Evolutionary conservation across 352 stramenopile species (phyloP).

Genomic region (Globisporangium cederbergense): DNA sequence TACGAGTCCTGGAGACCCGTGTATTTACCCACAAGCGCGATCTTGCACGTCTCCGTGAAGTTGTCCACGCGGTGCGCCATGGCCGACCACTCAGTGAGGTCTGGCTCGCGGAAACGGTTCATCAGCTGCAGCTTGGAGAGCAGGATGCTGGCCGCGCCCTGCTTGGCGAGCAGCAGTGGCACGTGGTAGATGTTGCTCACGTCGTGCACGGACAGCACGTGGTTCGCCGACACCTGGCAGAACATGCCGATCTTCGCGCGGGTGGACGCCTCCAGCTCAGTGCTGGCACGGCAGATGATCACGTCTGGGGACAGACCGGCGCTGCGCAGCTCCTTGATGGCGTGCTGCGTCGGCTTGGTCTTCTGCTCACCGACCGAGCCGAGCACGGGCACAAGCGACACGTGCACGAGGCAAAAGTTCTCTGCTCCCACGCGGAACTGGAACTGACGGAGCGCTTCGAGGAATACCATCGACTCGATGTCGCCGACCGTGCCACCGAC

Average conservation of each 20-base stretch:
- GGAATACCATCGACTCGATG: constrained; percentile 99
- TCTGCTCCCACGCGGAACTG: constrained; percentile 97
- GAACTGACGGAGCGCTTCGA: constrained; percentile 99
- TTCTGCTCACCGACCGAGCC: constrained; percentile 99
- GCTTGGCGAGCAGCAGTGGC: constrained; percentile 94
- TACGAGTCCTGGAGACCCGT: constrained; percentile 99
- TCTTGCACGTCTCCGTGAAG: constrained; percentile 91
- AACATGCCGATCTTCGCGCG: constrained; percentile 98
- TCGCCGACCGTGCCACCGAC: constrained; percentile 99
- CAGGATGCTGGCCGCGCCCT: constrained; percentile 93
- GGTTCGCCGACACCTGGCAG: constrained; percentile 94
- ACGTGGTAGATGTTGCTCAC: constrained; percentile 99
- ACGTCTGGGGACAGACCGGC: constrained; percentile 96
- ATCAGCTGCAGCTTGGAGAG: constrained; percentile 92
- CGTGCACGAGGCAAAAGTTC: constrained; percentile 99
- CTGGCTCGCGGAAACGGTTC: constrained; percentile 73
- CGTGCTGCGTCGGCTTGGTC: constrained; percentile 99
- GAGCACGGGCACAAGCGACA: constrained; percentile 98
- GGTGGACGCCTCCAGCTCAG: constrained; percentile 91
- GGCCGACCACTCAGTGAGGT: constrained; percentile 75
- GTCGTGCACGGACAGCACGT: constrained; percentile 98
- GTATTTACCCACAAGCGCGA: constrained; percentile 99
- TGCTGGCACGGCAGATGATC: constrained; percentile 95
- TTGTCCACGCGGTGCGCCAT: constrained; percentile 95
- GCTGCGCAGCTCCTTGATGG: constrained; percentile 96